Evolutionary conservation across 2,329 filamentous ascomycete species (phyloP).

Genomic region (Pseudogymnoascus sp.): DNA sequence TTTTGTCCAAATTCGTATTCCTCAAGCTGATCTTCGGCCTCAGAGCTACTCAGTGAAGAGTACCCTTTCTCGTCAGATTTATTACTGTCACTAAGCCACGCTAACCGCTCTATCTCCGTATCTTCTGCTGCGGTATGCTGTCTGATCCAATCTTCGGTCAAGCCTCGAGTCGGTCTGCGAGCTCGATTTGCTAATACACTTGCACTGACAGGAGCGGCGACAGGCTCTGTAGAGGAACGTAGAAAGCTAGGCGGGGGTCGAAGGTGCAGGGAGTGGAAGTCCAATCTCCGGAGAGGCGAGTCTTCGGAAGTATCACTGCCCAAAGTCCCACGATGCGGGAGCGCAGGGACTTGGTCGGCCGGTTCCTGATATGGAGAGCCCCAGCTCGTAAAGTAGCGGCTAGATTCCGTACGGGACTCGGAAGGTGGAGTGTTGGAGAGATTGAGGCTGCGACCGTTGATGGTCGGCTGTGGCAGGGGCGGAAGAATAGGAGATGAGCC

Average conservation of each 20-base stretch:
- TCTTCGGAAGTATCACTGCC: conserved; percentile 53
- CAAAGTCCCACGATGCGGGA: conserved; percentile 39
- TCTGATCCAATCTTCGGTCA: conserved; percentile 80
- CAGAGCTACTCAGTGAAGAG: conserved; percentile 63
- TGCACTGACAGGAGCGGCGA: conserved; percentile 35
- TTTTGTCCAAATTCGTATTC: conserved; percentile 37
- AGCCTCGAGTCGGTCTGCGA: conserved; percentile 48
- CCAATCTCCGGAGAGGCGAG: conserved; percentile 51
- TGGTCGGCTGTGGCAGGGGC: conserved; percentile 46
- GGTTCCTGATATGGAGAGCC: conserved; percentile 78
- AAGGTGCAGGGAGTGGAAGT: conserved; percentile 35
- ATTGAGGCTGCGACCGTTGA: conserved; percentile 47
- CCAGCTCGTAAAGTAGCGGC: conserved; percentile 65
- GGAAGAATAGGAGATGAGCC: conserved; percentile 51
- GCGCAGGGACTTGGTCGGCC: conserved; percentile 39
- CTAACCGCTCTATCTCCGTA: conserved; percentile 58
- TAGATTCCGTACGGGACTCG: conserved; percentile 27
- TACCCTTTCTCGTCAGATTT: conserved; percentile 55
- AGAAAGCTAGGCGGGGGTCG: conserved; percentile 43
- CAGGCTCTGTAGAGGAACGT: conserved; percentile 31
- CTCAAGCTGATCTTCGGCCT: conserved; percentile 39
- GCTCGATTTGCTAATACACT: conserved; percentile 56
- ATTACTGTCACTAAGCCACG: conserved; percentile 68
- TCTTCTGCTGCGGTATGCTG: conserved; percentile 65
- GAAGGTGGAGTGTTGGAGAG: conserved; percentile 45